Base-by-base conservation (phyloP, 2,329 filamentous ascomycete species). In the Aspergillus sp. region DNA sequence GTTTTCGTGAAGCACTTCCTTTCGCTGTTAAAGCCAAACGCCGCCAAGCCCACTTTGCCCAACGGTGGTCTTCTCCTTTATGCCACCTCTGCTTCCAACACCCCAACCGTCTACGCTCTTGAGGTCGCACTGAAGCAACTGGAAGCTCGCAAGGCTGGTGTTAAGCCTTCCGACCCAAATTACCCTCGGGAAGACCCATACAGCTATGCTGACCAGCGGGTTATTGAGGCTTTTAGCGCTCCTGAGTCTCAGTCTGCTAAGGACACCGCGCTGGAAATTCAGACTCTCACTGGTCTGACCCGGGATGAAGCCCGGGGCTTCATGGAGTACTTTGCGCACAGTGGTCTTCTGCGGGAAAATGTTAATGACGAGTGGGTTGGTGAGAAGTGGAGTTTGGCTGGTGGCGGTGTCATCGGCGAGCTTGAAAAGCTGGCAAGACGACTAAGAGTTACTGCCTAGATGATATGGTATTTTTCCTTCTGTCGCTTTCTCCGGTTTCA, bases 301-400 rank as follows among this genome's bases (percentile, higher is more conserved):
- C 87, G 84, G 67, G 69, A 76, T 2, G 91, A 97, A 69, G 83
- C 88, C 8, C 79, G 85, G 47, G 77, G 82, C 1, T 73, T 95
- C 55, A 85, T 97, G 82, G 90, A 96, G 72, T 97, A 96, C 71
- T 97, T 91, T 76, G 90, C 88, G 5, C 82, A 81, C 31, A 94
- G 88, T 65, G 93, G 91, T 9, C 74, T 95, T 62, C 64, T 95
- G 60, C 79, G 86, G 51, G 74, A 79, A 48, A 75, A 73, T 37
- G 76, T 96, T 39, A 83, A 87, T 57, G 83, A 90, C 60, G 73
- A 72, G 50, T 75, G 78, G 49, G 85, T 96, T 31, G 75, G 78
- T 19, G 86, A 94, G 75, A 88, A 88, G 71, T 95, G 90, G 90
- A 83, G 82, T 39, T 63, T 96, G 54, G 82, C 83, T 39, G 89